Conservation (phyloP, 495 filamentous ascomycete species). For the Lasiosphaeria ovina region DNA sequence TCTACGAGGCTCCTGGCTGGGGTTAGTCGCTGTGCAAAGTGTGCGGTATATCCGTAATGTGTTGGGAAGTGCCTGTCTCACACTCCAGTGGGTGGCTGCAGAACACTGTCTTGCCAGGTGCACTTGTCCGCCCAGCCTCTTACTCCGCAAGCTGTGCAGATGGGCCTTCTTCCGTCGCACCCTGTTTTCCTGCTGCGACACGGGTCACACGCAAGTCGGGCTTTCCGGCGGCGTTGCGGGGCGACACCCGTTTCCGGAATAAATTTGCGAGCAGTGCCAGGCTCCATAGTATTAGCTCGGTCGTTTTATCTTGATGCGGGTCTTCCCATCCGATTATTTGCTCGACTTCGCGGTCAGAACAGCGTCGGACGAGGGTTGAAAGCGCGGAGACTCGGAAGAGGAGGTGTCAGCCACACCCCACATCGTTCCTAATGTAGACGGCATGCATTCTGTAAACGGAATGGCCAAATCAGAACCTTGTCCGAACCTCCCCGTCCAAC, state of each 20-base stretch:
- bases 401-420: too few species aligned
- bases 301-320: not conserved
- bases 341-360: too few species aligned
- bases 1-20: conserved; percentile 19
- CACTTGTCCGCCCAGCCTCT: conserved; percentile 26
- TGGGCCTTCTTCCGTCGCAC: conserved; percentile 25
- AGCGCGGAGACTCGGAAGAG: too few species aligned
- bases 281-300: not conserved
- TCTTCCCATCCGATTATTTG: too few species aligned
- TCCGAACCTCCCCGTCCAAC: too few species aligned
- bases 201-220: conserved; percentile 27
- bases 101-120: conserved; percentile 15
- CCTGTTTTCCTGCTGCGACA: conserved; percentile 28
- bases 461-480: too few species aligned
- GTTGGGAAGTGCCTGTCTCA: not conserved
- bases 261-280: not conserved
- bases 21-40: conserved; percentile 3
- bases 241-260: conserved; percentile 15
- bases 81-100: not conserved
- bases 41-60: not conserved
- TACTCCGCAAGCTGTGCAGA: conserved; percentile 18
- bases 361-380: too few species aligned
- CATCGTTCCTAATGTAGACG: too few species aligned
- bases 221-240: conserved; percentile 16
- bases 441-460: too few species aligned